phyloP scores from a whole-genome alignment of 2,329 filamentous ascomycete species.

The Phoma sp. region DNA sequence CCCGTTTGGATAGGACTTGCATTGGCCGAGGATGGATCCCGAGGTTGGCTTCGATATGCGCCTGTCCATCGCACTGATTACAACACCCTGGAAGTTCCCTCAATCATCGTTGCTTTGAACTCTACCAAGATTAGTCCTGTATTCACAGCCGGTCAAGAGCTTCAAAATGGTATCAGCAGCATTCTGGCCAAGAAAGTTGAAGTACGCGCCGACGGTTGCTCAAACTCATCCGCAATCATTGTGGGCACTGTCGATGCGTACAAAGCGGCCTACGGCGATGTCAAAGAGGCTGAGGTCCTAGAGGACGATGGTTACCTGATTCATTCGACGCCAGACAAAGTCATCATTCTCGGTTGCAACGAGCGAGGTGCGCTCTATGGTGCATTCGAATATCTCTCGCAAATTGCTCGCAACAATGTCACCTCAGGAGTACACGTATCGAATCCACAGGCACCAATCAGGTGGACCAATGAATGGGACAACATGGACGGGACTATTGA shows the following conservation, averaged over 20 bases:
- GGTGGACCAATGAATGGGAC: conserved; percentile 78
- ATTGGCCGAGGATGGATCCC: conserved; percentile 64
- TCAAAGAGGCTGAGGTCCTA: conserved; percentile 49
- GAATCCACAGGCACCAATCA: conserved; percentile 65
- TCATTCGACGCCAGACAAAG: conserved; percentile 52
- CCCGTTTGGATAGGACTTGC: not conserved
- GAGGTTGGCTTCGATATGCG: conserved; percentile 70
- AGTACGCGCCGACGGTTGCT: conserved; percentile 35
- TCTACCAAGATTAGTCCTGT: conserved; percentile 61
- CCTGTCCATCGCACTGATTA: conserved; percentile 51
- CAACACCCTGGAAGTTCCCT: conserved; percentile 54
- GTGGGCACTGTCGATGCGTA: conserved; percentile 59
- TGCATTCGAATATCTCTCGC: conserved; percentile 70
- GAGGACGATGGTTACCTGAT: conserved; percentile 68
- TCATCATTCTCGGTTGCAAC: conserved; percentile 68
- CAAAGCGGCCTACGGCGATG: conserved; percentile 42
- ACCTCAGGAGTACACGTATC: conserved; percentile 55
- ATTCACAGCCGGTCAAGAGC: conserved; percentile 63
- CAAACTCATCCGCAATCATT: conserved; percentile 48
- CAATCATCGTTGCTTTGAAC: conserved; percentile 61
- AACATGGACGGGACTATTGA: conserved; percentile 72
- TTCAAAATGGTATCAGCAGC: conserved; percentile 62
- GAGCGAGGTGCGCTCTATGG: conserved; percentile 73
- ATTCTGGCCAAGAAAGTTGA: conserved; percentile 61
- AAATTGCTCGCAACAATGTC: conserved; percentile 66